A percentile compares a stretch with the other conserved stretches of the same genome.
Conservation (phyloP, 116 monocot genomes). For the Zostera marina region DNA sequence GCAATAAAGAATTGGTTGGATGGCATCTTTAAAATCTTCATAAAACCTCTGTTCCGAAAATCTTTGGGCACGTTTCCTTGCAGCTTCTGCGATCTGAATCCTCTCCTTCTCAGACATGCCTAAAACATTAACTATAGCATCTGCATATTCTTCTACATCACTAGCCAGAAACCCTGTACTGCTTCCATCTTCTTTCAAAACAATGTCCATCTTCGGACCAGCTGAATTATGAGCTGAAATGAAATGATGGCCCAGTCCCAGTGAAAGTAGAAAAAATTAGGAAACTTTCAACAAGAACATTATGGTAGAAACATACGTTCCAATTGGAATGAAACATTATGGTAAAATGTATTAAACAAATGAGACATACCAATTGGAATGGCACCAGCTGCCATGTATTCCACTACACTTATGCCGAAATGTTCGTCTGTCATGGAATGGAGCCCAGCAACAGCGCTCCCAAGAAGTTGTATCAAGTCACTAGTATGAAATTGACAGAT, state of each 20-base stretch:
- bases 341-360: too few species aligned
- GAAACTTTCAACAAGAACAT: neutral
- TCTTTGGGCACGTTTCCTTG: constrained; percentile 49
- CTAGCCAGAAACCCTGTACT: constrained; percentile 66
- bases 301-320: constrained; percentile 11
- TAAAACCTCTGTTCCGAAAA: constrained; percentile 63
- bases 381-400: constrained; percentile 93
- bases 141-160: constrained; percentile 52
- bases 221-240: constrained; percentile 86
- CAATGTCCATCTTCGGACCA: constrained; percentile 89
- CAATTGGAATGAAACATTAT: constrained; percentile 86
- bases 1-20: constrained; percentile 25
- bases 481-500: constrained; percentile 11
- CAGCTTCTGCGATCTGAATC: constrained; percentile 41
- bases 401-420: constrained; percentile 89
- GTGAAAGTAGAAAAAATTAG: neutral
- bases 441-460: constrained; percentile 67
- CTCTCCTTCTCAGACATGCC: constrained; percentile 63
- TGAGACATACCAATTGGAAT: constrained; percentile 63
- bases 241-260: neutral
- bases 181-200: constrained; percentile 60
- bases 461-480: constrained; percentile 66
- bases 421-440: constrained; percentile 95
- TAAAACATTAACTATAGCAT: constrained; percentile 60
- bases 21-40: constrained; percentile 50